phyloP scores from a whole-genome alignment of 2,329 filamentous ascomycete species.

The Pyrenochaeta sp. region DNA sequence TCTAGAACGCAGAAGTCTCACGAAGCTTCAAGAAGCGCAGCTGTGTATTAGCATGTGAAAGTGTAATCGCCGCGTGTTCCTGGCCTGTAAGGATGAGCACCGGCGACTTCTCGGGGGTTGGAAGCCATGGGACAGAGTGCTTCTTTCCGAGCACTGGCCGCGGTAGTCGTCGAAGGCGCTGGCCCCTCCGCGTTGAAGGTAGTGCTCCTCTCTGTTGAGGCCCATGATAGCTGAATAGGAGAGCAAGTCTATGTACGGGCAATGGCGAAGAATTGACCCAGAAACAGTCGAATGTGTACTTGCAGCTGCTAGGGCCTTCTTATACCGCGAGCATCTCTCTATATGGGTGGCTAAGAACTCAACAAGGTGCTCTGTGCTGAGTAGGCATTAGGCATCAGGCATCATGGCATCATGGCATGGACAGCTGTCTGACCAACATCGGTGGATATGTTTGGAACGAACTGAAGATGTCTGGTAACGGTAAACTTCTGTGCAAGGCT shows the following conservation, averaged over 20 bases:
- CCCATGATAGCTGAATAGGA: too few species aligned
- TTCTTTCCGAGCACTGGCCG: not conserved
- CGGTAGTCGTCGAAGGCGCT: too few species aligned
- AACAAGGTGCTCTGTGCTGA: not conserved
- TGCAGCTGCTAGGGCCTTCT: too few species aligned
- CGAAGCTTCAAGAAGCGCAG: slow-evolving; percentile 31
- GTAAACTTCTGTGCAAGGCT: not conserved
- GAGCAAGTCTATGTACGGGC: too few species aligned
- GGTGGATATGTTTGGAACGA: not conserved
- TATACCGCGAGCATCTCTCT: too few species aligned
- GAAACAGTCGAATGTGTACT: too few species aligned
- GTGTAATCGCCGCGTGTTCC: not conserved
- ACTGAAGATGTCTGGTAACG: not conserved
- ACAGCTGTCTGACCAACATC: not conserved
- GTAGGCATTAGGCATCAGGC: not conserved
- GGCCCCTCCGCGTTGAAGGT: too few species aligned
- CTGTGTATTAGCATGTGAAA: slow-evolving; percentile 2
- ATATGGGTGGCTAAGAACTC: too few species aligned
- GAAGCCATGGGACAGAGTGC: not conserved
- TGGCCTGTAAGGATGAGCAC: not conserved
- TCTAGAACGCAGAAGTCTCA: slow-evolving; percentile 20
- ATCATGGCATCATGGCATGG: too few species aligned
- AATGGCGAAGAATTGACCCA: too few species aligned
- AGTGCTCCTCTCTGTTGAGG: too few species aligned
- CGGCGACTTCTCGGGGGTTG: not conserved